Evolutionary conservation across 2,329 filamentous ascomycete genomes (phyloP), one percentile per base, ranked within the genome.

Genomic region (Onygenales sp.): DNA sequence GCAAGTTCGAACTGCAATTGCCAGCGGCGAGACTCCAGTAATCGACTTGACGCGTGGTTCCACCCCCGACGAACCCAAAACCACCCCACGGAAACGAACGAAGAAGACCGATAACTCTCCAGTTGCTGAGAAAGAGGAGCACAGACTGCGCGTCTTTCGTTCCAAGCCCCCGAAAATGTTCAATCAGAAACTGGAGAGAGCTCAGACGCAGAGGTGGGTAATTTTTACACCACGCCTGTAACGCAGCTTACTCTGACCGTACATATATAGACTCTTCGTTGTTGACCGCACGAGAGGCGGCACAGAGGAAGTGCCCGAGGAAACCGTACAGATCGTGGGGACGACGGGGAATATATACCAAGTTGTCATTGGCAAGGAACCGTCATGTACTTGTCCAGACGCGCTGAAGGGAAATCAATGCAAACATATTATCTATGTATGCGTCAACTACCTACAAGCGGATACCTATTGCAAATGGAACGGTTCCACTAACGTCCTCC

Each of bases 341-440:
- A 74, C 76, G 5, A 84, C 80, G 0, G 82, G 82, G 13, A 84
- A 84, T 59, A 67, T 85, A 14, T 85, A 86, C 66, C 77, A 71
- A n/a, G 74, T 82, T 36, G 72, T 66, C 9, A 78, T 86, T 51
- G 65, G 68, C 54, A 76, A 77, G 51, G 60, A 73, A 9, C 80
- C 81, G 0, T 68, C 59, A 5, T 84, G 81, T 65, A 72, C 72
- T 53, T 84, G 81, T 62, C 78, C 79, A 0, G 77, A 82, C 64
- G 70, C 69, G 7, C 56, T 46, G 36, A 79, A 78, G 54, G 78
- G 80, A 4, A 78, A 80, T 44, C 78, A 82, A 60, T 86, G 82
- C 74, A 85, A 85, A 62, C 82, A 85, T 59, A 77, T 83, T 43
- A 67, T 80, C 45, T 84, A 83, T 61, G 78, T 78, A 69, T 56